Evolutionary conservation across 108 stramenopile genomes (phyloP).

Genomic region (Mediolabrus comicus): DNA sequence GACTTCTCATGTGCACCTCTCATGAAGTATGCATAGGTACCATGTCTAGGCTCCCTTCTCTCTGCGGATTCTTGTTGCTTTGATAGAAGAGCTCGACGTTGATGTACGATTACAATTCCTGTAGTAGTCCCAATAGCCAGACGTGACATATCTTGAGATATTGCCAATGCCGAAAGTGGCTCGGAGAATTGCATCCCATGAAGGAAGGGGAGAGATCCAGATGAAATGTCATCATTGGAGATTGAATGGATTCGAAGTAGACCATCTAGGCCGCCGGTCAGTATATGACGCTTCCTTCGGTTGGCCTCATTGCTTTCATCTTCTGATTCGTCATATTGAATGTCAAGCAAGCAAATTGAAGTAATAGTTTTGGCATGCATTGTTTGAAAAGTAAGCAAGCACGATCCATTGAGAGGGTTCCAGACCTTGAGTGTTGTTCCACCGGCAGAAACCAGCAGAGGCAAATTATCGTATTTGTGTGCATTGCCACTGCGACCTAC

Average conservation of each 20-base stretch:
- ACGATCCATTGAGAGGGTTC: conserved; percentile 70
- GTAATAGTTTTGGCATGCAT: conserved; percentile 88
- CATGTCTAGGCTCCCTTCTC: conserved; percentile 56
- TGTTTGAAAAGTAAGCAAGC: conserved; percentile 53
- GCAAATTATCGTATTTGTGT: conserved; percentile 40
- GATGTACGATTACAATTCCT: conserved; percentile 64
- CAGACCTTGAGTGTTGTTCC: conserved; percentile 82
- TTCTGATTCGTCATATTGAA: conserved; percentile 21
- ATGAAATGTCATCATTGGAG: conserved; percentile 28
- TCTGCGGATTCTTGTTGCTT: not conserved
- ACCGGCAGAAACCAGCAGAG: conserved; percentile 74
- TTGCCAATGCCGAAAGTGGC: conserved; percentile 64
- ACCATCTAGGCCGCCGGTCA: conserved; percentile 77
- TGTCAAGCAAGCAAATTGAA: conserved; percentile 48
- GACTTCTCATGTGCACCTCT: conserved; percentile 69
- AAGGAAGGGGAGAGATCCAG: conserved; percentile 55
- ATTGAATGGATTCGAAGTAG: conserved; percentile 69
- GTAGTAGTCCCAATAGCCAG: conserved; percentile 72
- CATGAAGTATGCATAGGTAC: conserved; percentile 78
- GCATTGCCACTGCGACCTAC: not conserved
- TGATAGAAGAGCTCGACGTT: conserved; percentile 41
- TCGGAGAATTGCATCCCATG: conserved; percentile 63
- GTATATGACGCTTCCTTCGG: conserved; percentile 47
- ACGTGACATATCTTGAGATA: conserved; percentile 55
- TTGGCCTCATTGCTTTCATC: conserved; percentile 30